Percentiles rank a stretch among this genome's conserved stretches.
phyloP scores from a whole-genome alignment of 768 basidiomycete species.

The Paxillus ammoniavirescens region DNA sequence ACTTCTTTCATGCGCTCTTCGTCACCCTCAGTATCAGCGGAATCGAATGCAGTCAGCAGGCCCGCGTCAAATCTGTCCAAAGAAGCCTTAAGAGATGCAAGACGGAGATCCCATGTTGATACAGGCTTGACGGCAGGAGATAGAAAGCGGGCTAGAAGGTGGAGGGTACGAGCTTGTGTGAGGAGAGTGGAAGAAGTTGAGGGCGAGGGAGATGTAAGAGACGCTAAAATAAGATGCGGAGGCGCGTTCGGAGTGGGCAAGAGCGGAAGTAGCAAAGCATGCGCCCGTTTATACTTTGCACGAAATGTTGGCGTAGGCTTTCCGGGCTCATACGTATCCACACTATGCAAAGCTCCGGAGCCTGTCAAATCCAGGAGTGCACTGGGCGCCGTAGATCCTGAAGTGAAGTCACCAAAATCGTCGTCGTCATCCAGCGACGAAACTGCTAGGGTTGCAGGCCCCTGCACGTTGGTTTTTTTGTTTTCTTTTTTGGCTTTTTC shows the following conservation, averaged over 20 bases:
- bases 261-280: conserved; percentile 61
- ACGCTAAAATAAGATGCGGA: conserved; percentile 65
- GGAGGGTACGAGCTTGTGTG: conserved; percentile 66
- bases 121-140: conserved; percentile 71
- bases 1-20: conserved; percentile 79
- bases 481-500: conserved; percentile 36
- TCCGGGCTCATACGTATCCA: conserved; percentile 19
- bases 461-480: conserved; percentile 34
- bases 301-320: conserved; percentile 38
- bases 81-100: conserved; percentile 66
- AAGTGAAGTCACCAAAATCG: conserved; percentile 87
- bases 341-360: conserved; percentile 7
- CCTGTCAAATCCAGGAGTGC: conserved; percentile 20
- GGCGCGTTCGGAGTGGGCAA: conserved; percentile 55
- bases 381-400: conserved; percentile 31
- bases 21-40: conserved; percentile 71
- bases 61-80: conserved; percentile 88
- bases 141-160: conserved; percentile 72
- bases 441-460: conserved; percentile 61
- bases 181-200: conserved; percentile 41
- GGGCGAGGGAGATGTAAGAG: conserved; percentile 41
- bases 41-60: conserved; percentile 85
- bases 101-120: conserved; percentile 59
- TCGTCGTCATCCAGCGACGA: conserved; percentile 53
- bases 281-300: conserved; percentile 64